Evolutionary conservation across 495 filamentous ascomycete genomes (phyloP), one percentile per base, ranked within the genome.

Genomic region (Cryomyces minteri): DNA sequence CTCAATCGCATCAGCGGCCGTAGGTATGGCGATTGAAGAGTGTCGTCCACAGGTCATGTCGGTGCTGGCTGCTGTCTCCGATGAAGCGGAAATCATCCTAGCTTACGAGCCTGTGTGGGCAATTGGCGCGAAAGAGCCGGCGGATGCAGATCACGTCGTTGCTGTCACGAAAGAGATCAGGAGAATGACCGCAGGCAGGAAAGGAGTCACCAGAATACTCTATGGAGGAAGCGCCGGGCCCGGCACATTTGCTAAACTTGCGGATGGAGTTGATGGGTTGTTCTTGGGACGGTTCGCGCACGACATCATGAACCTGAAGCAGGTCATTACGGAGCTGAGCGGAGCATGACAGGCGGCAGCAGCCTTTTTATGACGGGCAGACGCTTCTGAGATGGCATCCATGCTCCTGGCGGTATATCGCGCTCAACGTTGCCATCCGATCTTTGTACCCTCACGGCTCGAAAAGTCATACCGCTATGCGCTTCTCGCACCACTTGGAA

Each of bases 51-150:
- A 88, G 48, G 67, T 90, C 10, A 64, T 65, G 18, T 64, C 71
- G 3, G 74, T 82, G 6, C 53, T 90, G 12, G 61, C 61, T 10
- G 71, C 66, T 0, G 61, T 87, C 25, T 68, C 72, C 0, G 60
- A 55, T 3, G 65, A 74, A 7, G 70, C 70, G 1, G 74, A 85
- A n/a, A 71, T 88, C 14, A 75, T 88, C 10, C 68, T 90, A 36
- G 85, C 84, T 4, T 93, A 93, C 57, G 85, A 93, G 65, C 84
- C 84, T 8, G 82, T 88, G 1, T 92, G 84, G 84, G 84, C 84
- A 0, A 92, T 92, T 61, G 84, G 84, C 4, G 71, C 81, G 30
- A 62, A 65, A 0, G 67, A 75, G 51, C 84, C 84, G n/a, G 85
- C 85, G 4, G 64, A 65, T 6, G 69, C 73, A 30, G 75, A 80